Evolutionary conservation across 2,329 filamentous ascomycete species (phyloP).

Genomic region (Aspergillus felis): DNA sequence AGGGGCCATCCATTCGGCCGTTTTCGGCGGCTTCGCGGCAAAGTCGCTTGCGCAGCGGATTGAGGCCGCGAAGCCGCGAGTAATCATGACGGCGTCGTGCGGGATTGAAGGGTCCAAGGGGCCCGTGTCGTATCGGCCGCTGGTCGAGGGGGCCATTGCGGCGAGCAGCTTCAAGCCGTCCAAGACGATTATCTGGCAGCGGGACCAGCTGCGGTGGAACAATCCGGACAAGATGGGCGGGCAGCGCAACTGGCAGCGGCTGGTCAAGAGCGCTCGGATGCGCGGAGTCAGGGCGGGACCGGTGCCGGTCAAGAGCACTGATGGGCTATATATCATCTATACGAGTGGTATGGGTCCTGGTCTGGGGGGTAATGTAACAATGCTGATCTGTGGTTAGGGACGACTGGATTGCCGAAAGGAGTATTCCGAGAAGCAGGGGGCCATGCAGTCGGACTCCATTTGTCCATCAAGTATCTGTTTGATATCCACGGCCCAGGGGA

Average conservation of each 20-base stretch:
- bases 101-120: conserved; percentile 85
- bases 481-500: conserved; percentile 78
- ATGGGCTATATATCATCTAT: conserved; percentile 87
- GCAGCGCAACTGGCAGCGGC: conserved; percentile 73
- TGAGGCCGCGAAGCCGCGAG: conserved; percentile 70
- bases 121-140: conserved; percentile 69
- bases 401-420: conserved; percentile 78
- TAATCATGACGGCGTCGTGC: conserved; percentile 83
- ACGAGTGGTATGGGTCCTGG: conserved; percentile 55
- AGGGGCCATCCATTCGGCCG: conserved; percentile 84
- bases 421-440: conserved; percentile 79
- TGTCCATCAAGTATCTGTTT: conserved; percentile 80
- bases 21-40: conserved; percentile 88
- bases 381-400: conserved; percentile 46
- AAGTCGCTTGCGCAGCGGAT: conserved; percentile 81
- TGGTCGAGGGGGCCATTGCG: conserved; percentile 69
- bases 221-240: conserved; percentile 62
- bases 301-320: conserved; percentile 72
- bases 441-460: conserved; percentile 77
- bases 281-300: conserved; percentile 66
- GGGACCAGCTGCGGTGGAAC: conserved; percentile 71
- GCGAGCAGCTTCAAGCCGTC: conserved; percentile 67
- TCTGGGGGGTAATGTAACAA: conserved; percentile 7
- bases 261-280: conserved; percentile 66
- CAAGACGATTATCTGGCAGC: conserved; percentile 77